Conservation (phyloP, 129 eudicot species). For the Smallanthus sonchifolius region DNA sequence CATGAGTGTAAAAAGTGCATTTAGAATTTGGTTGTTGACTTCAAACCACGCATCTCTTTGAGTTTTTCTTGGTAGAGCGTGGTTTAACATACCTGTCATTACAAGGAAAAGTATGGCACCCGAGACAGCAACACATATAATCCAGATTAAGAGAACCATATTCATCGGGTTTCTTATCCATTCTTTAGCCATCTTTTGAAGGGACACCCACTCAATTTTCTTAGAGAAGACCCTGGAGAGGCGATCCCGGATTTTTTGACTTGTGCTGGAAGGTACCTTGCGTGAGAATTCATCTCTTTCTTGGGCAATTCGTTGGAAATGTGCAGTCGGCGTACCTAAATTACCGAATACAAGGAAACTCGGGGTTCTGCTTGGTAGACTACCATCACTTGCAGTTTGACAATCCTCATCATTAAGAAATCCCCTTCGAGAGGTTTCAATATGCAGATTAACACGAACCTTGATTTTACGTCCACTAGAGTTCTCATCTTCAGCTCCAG, state of each 20-base stretch:
- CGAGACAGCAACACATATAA: constrained; percentile 72
- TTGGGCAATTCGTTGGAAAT: constrained; percentile 62
- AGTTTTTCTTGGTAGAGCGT: constrained; percentile 63
- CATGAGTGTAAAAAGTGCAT: constrained; percentile 89
- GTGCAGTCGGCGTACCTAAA: constrained; percentile 56
- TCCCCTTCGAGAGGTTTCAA: constrained; percentile 49
- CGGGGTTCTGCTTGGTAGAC: constrained; percentile 29
- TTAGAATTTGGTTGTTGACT: constrained; percentile 89
- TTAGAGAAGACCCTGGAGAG: constrained; percentile 44
- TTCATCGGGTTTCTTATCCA: constrained; percentile 89
- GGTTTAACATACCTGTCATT: constrained; percentile 91
- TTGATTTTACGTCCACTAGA: constrained; percentile 37
- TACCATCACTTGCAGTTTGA: constrained; percentile 19
- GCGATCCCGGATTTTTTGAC: constrained; percentile 66
- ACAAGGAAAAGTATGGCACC: constrained; percentile 90
- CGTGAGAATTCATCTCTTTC: constrained; percentile 75
- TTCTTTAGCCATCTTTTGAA: constrained; percentile 47
- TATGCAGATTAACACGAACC: constrained; percentile 35
- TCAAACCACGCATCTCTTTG: constrained; percentile 89
- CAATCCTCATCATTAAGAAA: constrained; percentile 33
- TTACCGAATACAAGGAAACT: constrained; percentile 54
- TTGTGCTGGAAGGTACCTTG: constrained; percentile 57
- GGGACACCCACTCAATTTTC: constrained; percentile 62
- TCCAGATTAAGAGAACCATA: constrained; percentile 79
- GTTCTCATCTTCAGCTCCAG: constrained; percentile 37